phyloP scores from a whole-genome alignment of 177 flowering plant species.

The Telopea speciosissima region DNA sequence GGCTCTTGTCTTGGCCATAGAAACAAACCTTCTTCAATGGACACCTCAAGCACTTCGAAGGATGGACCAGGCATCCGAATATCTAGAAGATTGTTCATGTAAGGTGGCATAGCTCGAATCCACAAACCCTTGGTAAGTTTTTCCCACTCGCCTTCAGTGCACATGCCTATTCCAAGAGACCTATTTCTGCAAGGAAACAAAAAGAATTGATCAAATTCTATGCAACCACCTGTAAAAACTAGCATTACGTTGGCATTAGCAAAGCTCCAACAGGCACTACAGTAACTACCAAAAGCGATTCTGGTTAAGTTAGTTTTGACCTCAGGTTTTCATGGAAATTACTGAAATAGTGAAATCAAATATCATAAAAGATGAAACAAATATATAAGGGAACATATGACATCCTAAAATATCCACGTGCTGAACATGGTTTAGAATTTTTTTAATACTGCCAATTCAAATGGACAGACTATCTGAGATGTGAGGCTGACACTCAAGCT shows the following conservation, averaged over 20 bases:
- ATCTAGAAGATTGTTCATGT: conserved; percentile 67
- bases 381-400: too few relatives aligned
- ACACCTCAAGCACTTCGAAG: conserved; percentile 40
- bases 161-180: conserved; percentile 71
- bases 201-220: not conserved
- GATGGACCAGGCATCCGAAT: conserved; percentile 41
- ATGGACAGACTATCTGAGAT: too few relatives aligned
- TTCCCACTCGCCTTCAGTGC: conserved; percentile 70
- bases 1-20: not conserved
- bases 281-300: too few relatives aligned
- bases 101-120: conserved; percentile 75
- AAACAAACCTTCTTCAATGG: conserved; percentile 64
- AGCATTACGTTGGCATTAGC: not conserved
- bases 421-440: too few relatives aligned
- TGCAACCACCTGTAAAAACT: not conserved
- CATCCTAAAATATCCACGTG: too few relatives aligned
- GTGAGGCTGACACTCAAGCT: too few relatives aligned
- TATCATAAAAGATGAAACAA: too few relatives aligned
- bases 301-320: too few relatives aligned
- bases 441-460: too few relatives aligned
- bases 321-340: too few relatives aligned
- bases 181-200: conserved; percentile 42
- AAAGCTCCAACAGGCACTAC: not conserved
- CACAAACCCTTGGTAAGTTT: conserved; percentile 63
- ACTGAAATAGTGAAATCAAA: too few relatives aligned